Conservation (phyloP, 2,329 filamentous ascomycete genomes). For the Epichloe gansuensis region DNA sequence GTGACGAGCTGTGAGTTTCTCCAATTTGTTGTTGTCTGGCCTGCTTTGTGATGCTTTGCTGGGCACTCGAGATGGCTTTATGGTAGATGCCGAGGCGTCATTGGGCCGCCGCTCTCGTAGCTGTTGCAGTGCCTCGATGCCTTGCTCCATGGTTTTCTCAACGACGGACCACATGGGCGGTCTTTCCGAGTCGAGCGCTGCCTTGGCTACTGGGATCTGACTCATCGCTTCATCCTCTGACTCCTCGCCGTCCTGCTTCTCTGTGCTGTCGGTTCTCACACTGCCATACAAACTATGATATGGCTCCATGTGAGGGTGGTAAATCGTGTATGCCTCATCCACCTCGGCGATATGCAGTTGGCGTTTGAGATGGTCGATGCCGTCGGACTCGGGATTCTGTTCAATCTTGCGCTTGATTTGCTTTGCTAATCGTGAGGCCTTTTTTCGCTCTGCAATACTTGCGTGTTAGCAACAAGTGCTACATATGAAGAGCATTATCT, state of each 20-base stretch:
- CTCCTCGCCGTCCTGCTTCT: conserved; percentile 22
- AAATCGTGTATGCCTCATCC: conserved; percentile 62
- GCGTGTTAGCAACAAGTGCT: not conserved
- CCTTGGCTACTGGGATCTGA: conserved; percentile 26
- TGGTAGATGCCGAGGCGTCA: conserved; percentile 7
- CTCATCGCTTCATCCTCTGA: conserved; percentile 26
- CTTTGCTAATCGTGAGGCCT: conserved; percentile 54
- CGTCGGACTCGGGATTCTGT: conserved; percentile 35
- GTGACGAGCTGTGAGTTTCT: not conserved
- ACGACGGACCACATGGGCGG: conserved; percentile 56
- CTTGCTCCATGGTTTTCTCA: conserved; percentile 49
- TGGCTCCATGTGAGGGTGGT: conserved; percentile 55
- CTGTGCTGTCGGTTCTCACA: conserved; percentile 22
- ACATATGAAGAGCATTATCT: not conserved
- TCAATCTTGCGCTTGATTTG: conserved; percentile 47
- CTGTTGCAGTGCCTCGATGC: conserved; percentile 35
- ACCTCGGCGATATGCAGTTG: conserved; percentile 58
- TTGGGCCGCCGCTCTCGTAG: conserved; percentile 39
- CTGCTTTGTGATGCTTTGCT: not conserved
- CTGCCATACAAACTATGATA: conserved; percentile 53
- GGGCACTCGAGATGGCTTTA: conserved; percentile 7
- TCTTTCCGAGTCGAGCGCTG: conserved; percentile 32
- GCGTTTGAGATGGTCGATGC: conserved; percentile 36
- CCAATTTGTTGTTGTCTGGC: not conserved
- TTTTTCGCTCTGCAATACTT: conserved; percentile 48